Evolutionary conservation across 2,329 filamentous ascomycete species (phyloP).

Genomic region (Fusarium euwallaceae): DNA sequence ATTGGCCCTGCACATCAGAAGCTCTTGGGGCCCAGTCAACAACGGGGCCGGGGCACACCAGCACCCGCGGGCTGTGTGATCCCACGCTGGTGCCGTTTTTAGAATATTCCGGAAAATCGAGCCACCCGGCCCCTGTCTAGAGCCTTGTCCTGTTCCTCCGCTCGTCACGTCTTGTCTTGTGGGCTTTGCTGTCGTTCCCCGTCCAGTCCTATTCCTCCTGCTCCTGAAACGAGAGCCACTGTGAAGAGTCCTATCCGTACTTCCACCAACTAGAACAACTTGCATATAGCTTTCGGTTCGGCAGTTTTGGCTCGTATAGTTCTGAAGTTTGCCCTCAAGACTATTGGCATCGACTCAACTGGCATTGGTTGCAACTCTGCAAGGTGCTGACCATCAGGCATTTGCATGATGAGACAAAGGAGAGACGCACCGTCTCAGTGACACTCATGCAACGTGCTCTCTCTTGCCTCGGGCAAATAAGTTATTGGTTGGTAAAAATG

Average conservation of each 20-base stretch:
- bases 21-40: neutral
- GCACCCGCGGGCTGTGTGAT: slow-evolving; percentile 13
- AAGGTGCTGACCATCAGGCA: neutral
- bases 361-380: neutral
- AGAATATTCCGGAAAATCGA: slow-evolving; percentile 42
- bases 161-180: neutral
- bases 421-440: neutral
- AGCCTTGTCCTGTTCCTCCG: slow-evolving; percentile 9
- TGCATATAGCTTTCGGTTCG: neutral
- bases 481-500: neutral
- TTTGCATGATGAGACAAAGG: neutral
- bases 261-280: neutral
- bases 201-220: neutral
- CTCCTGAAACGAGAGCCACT: slow-evolving; percentile 6
- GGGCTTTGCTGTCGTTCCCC: neutral
- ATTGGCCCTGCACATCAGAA: slow-evolving; percentile 33
- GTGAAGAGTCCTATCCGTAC: neutral
- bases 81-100: slow-evolving; percentile 35
- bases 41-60: slow-evolving; percentile 11
- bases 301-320: neutral
- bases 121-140: slow-evolving; percentile 19
- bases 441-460: neutral
- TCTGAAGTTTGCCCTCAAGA: neutral
- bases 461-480: neutral
- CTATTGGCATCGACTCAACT: neutral